Base-by-base conservation (phyloP, 2,329 filamentous ascomycete species). In the Alternaria brassicicola region DNA sequence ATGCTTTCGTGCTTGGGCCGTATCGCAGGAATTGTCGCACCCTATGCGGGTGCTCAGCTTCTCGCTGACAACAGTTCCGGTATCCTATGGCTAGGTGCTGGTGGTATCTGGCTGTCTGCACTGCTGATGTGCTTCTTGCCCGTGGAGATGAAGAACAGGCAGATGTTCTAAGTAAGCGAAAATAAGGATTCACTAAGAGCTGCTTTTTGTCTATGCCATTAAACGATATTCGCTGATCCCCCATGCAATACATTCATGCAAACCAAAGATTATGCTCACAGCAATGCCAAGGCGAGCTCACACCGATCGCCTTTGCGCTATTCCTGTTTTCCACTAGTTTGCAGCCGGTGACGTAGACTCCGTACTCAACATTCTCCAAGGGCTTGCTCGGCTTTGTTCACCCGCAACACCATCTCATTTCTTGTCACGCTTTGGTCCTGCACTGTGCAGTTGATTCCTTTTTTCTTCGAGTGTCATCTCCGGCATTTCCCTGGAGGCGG, bases 1-100 rank as follows among this genome's bases (percentile, higher is more conserved):
- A 73, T 73, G 67, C 55, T 73, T 2, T 70, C 67, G 1, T 73
- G 70, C 41, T 38, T 69, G n/a, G 70, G 70, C 26, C 65, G 70
- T 10, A 53, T 73, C 4, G 66, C 69, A 12, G 70, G 70, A 38
- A 73, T 73, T 10, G 70, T 71, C 3, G 70, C 70, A 23, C 70
- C 70, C 0, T 71, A 70, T 35, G 70, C 70, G 2, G 70, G 70
- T n/a, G 65, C 66, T 12, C 67, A 68, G 12, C 58, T 67, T 15
- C 62, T 73, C 10, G 61, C 55, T 3, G 28, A 54, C 3, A n/a
- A 64, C 12, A 70, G 68, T 36, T 68, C 67, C 3, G 70, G 70
- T 3, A 73, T 73, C 31, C 58, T 73, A 3, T 73, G 70, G 70
- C 49, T 73, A 5, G 70, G 70, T 7, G 70, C 70, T 15, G 70